Evolutionary conservation across 179 eudicot genomes (phyloP).

Genomic region (Spinacia oleracea): DNA sequence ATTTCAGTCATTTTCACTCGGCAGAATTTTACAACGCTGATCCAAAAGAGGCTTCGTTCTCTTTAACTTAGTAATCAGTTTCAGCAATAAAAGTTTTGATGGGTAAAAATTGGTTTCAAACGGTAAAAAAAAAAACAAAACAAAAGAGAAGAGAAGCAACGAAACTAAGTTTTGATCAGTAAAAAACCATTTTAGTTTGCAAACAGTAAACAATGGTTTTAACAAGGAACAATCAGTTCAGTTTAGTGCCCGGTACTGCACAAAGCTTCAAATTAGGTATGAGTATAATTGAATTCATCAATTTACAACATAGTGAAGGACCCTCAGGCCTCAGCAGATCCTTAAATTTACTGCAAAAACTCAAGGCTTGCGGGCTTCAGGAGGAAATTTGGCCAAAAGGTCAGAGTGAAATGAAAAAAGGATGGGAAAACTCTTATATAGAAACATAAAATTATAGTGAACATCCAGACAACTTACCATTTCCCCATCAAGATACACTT

Average conservation of each 20-base stretch:
- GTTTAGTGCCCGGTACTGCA: neutral
- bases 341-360: neutral
- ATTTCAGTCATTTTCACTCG: neutral
- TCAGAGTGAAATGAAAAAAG: neutral
- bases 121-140: too few species aligned
- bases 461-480: conserved; percentile 41
- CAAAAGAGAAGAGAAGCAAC: too few species aligned
- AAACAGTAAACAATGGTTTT: neutral
- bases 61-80: too few species aligned
- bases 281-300: too few species aligned
- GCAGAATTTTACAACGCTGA: neutral
- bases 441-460: neutral
- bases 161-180: neutral
- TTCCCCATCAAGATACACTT: conserved; percentile 73
- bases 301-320: too few species aligned
- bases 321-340: too few species aligned
- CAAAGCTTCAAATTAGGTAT: neutral
- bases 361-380: neutral
- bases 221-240: neutral
- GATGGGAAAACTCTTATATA: neutral
- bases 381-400: neutral
- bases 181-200: neutral
- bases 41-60: neutral
- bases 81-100: too few species aligned
- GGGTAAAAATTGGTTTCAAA: too few species aligned